Evolutionary conservation across 2,329 filamentous ascomycete genomes (phyloP), one percentile per base, ranked within the genome.

Genomic region (Curvularia sp.): DNA sequence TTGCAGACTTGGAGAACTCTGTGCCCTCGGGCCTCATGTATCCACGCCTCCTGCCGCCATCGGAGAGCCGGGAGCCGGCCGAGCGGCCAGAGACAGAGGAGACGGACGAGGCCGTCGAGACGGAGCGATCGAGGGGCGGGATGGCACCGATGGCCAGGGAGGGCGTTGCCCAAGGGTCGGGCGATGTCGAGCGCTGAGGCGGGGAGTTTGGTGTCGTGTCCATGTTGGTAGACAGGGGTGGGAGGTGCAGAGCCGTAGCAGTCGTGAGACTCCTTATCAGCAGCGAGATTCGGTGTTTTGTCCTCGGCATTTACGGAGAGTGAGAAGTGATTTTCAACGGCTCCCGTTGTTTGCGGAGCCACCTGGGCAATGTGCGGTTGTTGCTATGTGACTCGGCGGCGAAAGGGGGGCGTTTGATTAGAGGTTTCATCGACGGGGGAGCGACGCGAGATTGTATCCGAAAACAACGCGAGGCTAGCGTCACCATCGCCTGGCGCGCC

Each of bases 11-110:
- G 26, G 95, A 92, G 76, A 98, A 99, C 71, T 93, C 86, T 51
- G 91, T 96, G 53, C 89, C 91, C 75, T 93, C 90, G 0, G 93
- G 93, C 49, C 93, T 86, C 80, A 96, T 91, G 79, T 94, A 97
- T 43, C 93, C 93, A 62, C 93, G 86, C 69, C 91, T 84, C 60
- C 87, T 79, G 58, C 79, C 79, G 61, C 79, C 78, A 67, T 82
- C 81, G 9, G 80, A 82, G 7, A 78, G 73, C 28, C 77, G 68
- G 22, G 80, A 85, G 76, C 85, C 88, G n/a, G 87, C 89, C 13
- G 88, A 90, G 55, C 87, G 85, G 57, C 86, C 86, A 8, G 86
- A 89, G 60, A 76, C 70, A 4, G 80, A 81, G 35, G 83, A 84
- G 49, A 83, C 77, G 43, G 82, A 83, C 57, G 81, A 88, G 81